A percentile compares a stretch with the other conserved stretches of the same genome.
phyloP scores from a whole-genome alignment of 164 flowering plant species.

The Saururus chinensis region DNA sequence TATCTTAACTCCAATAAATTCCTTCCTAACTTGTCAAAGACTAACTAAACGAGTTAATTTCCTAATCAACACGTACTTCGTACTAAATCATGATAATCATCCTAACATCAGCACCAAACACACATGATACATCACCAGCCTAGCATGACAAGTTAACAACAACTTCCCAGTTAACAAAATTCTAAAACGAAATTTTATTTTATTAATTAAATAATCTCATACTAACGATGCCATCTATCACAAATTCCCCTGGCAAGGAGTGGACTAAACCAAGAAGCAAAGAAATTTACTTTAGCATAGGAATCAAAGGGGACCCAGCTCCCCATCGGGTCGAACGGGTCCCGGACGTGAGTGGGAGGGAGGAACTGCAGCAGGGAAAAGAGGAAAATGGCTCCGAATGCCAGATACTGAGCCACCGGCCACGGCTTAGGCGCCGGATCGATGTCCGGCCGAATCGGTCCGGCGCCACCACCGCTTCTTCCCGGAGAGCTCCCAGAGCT shows the following conservation, averaged over 20 bases:
- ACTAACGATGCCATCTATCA: neutral
- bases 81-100: no score
- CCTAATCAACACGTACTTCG: no score
- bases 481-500: neutral
- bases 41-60: no score
- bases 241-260: neutral
- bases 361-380: constrained; percentile 21
- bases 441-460: constrained; percentile 6
- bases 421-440: constrained; percentile 18
- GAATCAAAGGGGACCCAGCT: constrained; percentile 21
- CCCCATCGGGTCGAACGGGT: constrained; percentile 21
- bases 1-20: no score
- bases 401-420: constrained; percentile 14
- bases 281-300: constrained; percentile 1
- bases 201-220: neutral
- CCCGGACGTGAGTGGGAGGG: constrained; percentile 23
- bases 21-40: no score
- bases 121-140: no score
- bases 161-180: neutral
- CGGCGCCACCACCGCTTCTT: no score
- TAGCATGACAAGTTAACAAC: neutral
- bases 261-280: neutral
- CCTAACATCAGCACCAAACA: no score
- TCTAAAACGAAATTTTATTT: neutral
- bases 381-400: constrained; percentile 14